phyloP scores from a whole-genome alignment of 2,329 filamentous ascomycete species.

The Moelleriella libera region DNA sequence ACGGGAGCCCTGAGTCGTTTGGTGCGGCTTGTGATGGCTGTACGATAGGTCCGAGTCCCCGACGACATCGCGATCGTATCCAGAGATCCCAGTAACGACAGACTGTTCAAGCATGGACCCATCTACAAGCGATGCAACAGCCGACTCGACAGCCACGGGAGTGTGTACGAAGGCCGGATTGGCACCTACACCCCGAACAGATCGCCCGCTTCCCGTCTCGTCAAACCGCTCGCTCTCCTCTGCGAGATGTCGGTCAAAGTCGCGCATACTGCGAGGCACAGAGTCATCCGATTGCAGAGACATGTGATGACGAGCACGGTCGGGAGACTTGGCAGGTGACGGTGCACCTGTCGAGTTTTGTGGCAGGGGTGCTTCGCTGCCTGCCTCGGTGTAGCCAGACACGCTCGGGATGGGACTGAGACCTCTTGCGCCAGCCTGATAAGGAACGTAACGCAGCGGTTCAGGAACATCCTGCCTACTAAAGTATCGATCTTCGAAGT shows the following conservation, averaged over 20 bases:
- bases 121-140: slow-evolving; percentile 73
- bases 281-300: slow-evolving; percentile 20
- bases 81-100: slow-evolving; percentile 48
- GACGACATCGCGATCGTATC: slow-evolving; percentile 27
- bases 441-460: slow-evolving; percentile 51
- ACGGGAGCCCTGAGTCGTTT: slow-evolving; percentile 15
- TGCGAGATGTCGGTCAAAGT: slow-evolving; percentile 34
- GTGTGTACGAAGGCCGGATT: slow-evolving; percentile 68
- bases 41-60: slow-evolving; percentile 23
- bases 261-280: slow-evolving; percentile 26
- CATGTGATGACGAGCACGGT: slow-evolving; percentile 17
- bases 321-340: slow-evolving; percentile 37
- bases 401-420: slow-evolving; percentile 88
- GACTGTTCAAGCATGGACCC: slow-evolving; percentile 59
- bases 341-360: slow-evolving; percentile 40
- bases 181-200: slow-evolving; percentile 55
- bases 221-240: slow-evolving; percentile 48
- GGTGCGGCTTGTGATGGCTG: slow-evolving; percentile 10
- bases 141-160: slow-evolving; percentile 65
- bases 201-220: slow-evolving; percentile 48
- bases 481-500: slow-evolving; percentile 33
- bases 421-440: slow-evolving; percentile 54
- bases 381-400: slow-evolving; percentile 67
- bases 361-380: slow-evolving; percentile 41
- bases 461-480: slow-evolving; percentile 49